A percentile compares a stretch with the other conserved stretches of the same genome.
Evolutionary conservation across 129 eudicot species (phyloP).

Genomic region (sunflower (Helianthus annuus)): DNA sequence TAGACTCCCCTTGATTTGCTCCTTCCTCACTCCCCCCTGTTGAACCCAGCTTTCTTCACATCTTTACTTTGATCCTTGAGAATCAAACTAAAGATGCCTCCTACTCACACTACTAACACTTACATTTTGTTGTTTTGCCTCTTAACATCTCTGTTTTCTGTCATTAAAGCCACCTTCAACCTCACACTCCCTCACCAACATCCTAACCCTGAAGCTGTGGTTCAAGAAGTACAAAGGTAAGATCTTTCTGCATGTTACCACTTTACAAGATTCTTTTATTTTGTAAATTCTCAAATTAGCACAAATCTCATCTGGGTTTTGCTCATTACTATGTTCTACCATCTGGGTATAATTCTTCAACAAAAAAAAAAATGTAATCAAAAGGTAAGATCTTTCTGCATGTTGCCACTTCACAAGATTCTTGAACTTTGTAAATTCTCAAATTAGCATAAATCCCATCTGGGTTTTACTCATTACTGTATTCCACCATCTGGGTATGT

Average conservation of each 20-base stretch:
- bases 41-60: slow-evolving; percentile 19
- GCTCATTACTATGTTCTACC: slow-evolving; percentile 17
- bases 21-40: slow-evolving; percentile 22
- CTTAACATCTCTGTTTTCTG: slow-evolving; percentile 40
- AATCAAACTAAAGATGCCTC: slow-evolving; percentile 44
- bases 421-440: no score
- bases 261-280: neutral
- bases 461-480: no score
- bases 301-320: slow-evolving; percentile 26
- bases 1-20: slow-evolving; percentile 23
- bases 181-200: slow-evolving; percentile 88
- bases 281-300: neutral
- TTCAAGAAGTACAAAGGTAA: slow-evolving; percentile 78
- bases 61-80: slow-evolving; percentile 20
- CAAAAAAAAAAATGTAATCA: neutral
- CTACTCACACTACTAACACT: slow-evolving; percentile 26
- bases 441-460: no score
- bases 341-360: slow-evolving; percentile 21
- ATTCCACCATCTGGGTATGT: no score
- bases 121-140: slow-evolving; percentile 59
- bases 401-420: no score
- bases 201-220: slow-evolving; percentile 91
- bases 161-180: slow-evolving; percentile 49
- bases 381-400: neutral
- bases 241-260: slow-evolving; percentile 11